Evolutionary conservation across 306 rosid genomes (phyloP).

Genomic region (Arachis stenosperma): DNA sequence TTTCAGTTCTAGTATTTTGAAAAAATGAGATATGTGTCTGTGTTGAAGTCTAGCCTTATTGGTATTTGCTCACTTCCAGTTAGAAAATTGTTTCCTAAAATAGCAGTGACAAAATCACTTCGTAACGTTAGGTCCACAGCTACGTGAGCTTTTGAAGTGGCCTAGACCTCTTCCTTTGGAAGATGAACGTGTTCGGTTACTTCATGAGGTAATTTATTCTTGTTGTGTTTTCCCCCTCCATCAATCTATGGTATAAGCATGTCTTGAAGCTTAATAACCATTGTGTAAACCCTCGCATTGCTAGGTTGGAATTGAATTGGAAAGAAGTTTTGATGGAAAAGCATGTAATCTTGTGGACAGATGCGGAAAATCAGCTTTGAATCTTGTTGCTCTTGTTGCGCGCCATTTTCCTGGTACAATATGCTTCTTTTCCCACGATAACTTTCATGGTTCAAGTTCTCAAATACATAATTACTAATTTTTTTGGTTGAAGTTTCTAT

Average conservation of each 20-base stretch:
- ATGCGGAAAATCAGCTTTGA: slow-evolving; percentile 87
- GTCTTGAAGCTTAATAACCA: slow-evolving; percentile 12
- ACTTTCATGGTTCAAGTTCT: slow-evolving; percentile 4
- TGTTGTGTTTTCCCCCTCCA: not conserved
- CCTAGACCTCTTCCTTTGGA: slow-evolving; percentile 97
- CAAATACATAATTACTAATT: not conserved
- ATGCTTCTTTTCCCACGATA: slow-evolving; percentile 1
- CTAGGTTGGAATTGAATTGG: slow-evolving; percentile 80
- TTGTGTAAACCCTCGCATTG: slow-evolving; percentile 28
- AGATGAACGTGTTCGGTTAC: slow-evolving; percentile 89
- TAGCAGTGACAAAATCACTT: slow-evolving; percentile 34
- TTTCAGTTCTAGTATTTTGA: slow-evolving; percentile 21
- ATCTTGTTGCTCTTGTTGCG: slow-evolving; percentile 83
- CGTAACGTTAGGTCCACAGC: slow-evolving; percentile 65
- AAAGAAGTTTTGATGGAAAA: slow-evolving; percentile 76
- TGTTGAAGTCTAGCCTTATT: slow-evolving; percentile 3
- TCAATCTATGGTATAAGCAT: slow-evolving; percentile 30
- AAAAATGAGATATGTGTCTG: not conserved
- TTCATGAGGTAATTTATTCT: slow-evolving; percentile 73
- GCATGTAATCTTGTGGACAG: slow-evolving; percentile 79
- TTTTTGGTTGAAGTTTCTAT: slow-evolving; percentile 21
- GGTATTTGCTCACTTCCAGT: slow-evolving; percentile 10
- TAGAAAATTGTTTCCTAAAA: slow-evolving; percentile 1
- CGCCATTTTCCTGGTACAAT: slow-evolving; percentile 92
- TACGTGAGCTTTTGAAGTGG: slow-evolving; percentile 83